Conservation (phyloP, 495 filamentous ascomycete species). For the Podospora appendiculata region DNA sequence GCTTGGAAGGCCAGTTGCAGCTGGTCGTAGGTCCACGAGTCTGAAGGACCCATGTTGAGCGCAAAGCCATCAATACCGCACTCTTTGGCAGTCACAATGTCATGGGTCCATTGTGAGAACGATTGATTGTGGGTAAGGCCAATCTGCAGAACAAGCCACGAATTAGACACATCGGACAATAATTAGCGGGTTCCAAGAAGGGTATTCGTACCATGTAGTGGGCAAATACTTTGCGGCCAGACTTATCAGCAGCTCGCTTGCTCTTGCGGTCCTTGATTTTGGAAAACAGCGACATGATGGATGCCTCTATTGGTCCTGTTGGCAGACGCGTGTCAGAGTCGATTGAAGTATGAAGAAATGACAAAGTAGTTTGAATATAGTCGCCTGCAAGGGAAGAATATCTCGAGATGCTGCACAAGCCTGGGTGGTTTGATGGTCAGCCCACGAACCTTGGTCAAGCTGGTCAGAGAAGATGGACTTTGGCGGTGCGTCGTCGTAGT, state of each 20-base stretch:
- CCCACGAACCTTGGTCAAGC: too few species aligned
- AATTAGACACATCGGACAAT: not conserved
- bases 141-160: conserved; percentile 14
- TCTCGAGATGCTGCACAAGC: too few species aligned
- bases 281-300: too few species aligned
- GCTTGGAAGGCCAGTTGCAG: conserved; percentile 47
- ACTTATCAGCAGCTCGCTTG: not conserved
- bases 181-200: not conserved
- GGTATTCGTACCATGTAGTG: conserved; percentile 39
- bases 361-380: too few species aligned
- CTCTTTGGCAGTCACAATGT: conserved; percentile 52
- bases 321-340: too few species aligned
- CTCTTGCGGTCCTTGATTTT: not conserved
- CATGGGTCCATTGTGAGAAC: conserved; percentile 45
- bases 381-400: too few species aligned
- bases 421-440: too few species aligned
- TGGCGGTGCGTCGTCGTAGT: too few species aligned
- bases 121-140: conserved; percentile 38
- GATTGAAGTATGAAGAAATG: too few species aligned
- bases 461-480: too few species aligned
- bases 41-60: conserved; percentile 53
- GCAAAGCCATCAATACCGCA: conserved; percentile 68
- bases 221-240: conserved; percentile 19
- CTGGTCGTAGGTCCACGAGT: conserved; percentile 42
- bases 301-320: too few species aligned